Percentiles rank a stretch among this genome's conserved stretches.
These are phyloP conservation scores for Colletotrichum tamarilloi DNA, from an alignment of 2,329 filamentous ascomycete species.

Conservation along the genomic window DNA sequence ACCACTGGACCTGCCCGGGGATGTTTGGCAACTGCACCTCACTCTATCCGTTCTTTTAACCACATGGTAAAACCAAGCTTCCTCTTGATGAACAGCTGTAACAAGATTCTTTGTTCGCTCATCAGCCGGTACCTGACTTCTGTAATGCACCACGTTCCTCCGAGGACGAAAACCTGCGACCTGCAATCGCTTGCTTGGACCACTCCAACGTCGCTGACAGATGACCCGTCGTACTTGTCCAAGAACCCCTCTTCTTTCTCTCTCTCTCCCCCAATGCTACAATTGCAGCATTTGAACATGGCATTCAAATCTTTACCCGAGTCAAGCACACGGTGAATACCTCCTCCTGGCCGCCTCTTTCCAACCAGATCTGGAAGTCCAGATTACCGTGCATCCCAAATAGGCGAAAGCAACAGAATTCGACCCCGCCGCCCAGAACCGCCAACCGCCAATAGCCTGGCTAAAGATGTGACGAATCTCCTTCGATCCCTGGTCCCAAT, in stretches of 20 bases:
- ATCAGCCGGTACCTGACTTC: constrained; percentile 25
- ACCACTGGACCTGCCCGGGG: background rate
- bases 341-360: background rate
- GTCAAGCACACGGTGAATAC: background rate
- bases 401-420: constrained; percentile 2
- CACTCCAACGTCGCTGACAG: background rate
- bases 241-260: background rate
- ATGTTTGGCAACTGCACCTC: background rate
- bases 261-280: background rate
- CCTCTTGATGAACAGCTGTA: background rate
- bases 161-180: background rate
- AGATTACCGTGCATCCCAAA: constrained; percentile 15
- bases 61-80: background rate
- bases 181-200: background rate
- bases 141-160: constrained; percentile 3
- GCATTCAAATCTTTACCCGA: background rate
- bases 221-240: background rate
- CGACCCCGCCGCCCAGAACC: constrained; percentile 21
- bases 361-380: constrained; percentile 25
- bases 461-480: constrained; percentile 23
- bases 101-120: background rate
- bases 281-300: background rate
- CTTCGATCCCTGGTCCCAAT: constrained; percentile 1
- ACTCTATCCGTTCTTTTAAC: background rate
- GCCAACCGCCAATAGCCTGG: constrained; percentile 25